phyloP scores from a whole-genome alignment of 352 stramenopile species.

The Pythium phragmiticola region DNA sequence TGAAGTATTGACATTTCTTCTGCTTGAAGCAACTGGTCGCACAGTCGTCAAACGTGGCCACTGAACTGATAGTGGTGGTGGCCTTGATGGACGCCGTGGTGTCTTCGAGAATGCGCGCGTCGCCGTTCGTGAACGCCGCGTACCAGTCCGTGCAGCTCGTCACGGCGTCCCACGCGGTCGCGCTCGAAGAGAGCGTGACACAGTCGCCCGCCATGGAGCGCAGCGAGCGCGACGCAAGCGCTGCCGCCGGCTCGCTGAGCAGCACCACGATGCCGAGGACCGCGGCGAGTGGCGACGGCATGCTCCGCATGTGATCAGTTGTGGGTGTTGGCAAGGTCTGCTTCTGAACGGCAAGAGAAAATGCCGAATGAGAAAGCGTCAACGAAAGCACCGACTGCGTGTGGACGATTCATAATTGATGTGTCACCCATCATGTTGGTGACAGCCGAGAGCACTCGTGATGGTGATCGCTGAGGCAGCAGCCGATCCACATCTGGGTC shows the following conservation, averaged over 20 bases:
- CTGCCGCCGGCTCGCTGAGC: background rate
- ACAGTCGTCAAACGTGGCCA: conserved; percentile 28
- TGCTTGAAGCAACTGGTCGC: conserved; percentile 31
- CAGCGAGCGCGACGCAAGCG: conserved; percentile 10
- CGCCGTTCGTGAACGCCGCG: conserved; percentile 30
- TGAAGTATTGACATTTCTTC: conserved; percentile 39
- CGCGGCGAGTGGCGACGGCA: background rate
- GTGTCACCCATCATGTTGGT: no score
- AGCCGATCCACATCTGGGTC: no score
- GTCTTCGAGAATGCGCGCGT: conserved; percentile 26
- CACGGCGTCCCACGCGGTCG: conserved; percentile 29
- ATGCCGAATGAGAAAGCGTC: no score
- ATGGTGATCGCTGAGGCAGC: no score
- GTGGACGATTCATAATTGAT: no score
- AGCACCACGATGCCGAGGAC: background rate
- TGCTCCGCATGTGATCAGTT: background rate
- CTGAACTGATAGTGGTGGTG: conserved; percentile 7
- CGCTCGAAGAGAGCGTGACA: conserved; percentile 18
- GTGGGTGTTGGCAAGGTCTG: no score
- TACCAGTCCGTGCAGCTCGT: conserved; percentile 33
- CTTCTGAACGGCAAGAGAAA: no score
- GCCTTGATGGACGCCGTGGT: conserved; percentile 23
- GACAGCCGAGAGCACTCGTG: no score
- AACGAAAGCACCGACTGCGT: no score
- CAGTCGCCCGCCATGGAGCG: conserved; percentile 18